These are phyloP conservation scores for Agaricus blazei DNA, from an alignment of 768 basidiomycete species.

Conservation along the genomic window DNA sequence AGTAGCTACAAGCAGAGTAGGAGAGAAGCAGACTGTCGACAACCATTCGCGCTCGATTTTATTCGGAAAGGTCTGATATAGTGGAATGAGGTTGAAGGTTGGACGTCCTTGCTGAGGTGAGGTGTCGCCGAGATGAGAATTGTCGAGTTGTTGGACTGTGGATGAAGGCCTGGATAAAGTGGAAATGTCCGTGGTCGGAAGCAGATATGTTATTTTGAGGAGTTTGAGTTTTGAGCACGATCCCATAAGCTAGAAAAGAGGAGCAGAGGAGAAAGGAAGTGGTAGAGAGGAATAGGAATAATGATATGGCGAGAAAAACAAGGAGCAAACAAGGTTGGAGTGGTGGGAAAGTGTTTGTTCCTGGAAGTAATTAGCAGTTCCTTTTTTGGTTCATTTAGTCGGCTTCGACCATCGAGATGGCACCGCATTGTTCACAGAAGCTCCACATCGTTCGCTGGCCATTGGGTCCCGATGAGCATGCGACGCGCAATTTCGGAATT, in stretches of 20 bases:
- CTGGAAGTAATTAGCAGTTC: not conserved
- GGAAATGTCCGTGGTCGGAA: not conserved
- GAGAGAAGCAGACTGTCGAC: not conserved
- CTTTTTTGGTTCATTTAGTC: slow-evolving; percentile 35
- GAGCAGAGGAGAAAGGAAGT: not conserved
- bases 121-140: slow-evolving; percentile 1
- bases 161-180: not conserved
- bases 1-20: slow-evolving; percentile 1
- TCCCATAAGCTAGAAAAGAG: not conserved
- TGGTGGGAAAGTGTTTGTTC: slow-evolving; percentile 1
- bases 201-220: not conserved
- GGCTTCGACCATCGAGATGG: slow-evolving; percentile 82
- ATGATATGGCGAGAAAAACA: not conserved
- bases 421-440: slow-evolving; percentile 84
- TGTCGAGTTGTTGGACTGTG: not conserved
- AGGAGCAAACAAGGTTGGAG: not conserved
- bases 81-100: not conserved
- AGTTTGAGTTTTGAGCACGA: not conserved
- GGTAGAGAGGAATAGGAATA: slow-evolving; percentile 7
- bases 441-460: slow-evolving; percentile 84
- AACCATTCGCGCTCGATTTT: not conserved
- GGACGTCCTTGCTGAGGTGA: not conserved
- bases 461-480: slow-evolving; percentile 64
- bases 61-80: not conserved
- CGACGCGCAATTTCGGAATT: slow-evolving; percentile 79